phyloP scores from a whole-genome alignment of 805 yeast genomes.

The Sugiyamaella smithiae region DNA sequence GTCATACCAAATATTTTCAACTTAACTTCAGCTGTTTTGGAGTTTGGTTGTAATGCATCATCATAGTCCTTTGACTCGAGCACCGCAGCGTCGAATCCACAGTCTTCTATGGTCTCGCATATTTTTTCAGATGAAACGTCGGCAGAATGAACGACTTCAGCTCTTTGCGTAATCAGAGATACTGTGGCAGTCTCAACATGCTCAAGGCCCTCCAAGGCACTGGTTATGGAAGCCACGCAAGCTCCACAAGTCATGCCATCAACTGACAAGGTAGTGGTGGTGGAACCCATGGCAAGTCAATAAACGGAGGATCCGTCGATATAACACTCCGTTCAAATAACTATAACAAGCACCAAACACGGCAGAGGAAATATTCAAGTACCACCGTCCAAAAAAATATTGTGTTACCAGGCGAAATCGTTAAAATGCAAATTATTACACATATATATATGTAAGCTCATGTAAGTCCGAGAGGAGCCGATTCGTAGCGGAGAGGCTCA shows the following conservation, averaged over 20 bases:
- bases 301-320: no score
- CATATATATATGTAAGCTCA: no score
- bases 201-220: conserved; percentile 45
- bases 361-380: background rate
- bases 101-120: conserved; percentile 60
- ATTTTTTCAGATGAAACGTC: conserved; percentile 38
- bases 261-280: conserved; percentile 33
- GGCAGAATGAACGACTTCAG: conserved; percentile 50
- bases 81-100: conserved; percentile 62
- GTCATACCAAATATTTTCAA: conserved; percentile 59
- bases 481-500: background rate
- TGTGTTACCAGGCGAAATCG: no score
- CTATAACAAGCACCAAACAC: no score
- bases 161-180: conserved; percentile 75
- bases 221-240: conserved; percentile 67
- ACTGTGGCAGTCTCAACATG: conserved; percentile 60
- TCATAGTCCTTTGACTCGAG: conserved; percentile 18
- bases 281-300: no score
- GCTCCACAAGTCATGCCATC: conserved; percentile 92
- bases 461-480: no score
- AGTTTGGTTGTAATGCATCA: background rate
- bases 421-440: no score
- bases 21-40: conserved; percentile 15
- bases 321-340: no score
- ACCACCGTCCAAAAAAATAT: no score